Conservation (phyloP, 1,284 basidiomycete genomes). For the Athelia psychrophila region DNA sequence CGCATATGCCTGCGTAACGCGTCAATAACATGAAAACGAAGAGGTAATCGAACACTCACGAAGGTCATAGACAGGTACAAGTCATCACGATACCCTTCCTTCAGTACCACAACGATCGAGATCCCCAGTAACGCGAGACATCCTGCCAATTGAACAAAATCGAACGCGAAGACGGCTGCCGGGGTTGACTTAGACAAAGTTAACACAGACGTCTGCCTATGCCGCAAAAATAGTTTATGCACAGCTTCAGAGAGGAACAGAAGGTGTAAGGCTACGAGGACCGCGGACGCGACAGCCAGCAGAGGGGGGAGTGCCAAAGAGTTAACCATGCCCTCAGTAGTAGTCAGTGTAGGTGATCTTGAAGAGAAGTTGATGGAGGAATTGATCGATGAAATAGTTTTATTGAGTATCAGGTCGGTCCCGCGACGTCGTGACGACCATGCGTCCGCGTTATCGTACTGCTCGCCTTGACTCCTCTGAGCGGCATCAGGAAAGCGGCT, state of each 20-base stretch:
- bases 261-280: constrained; percentile 10
- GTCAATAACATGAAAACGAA: too few species aligned
- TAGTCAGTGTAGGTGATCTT: too few species aligned
- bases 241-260: constrained; percentile 10
- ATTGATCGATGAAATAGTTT: too few species aligned
- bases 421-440: too few species aligned
- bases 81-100: constrained; percentile 13
- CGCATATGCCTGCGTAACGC: constrained; percentile 15
- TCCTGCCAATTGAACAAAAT: constrained; percentile 20
- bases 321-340: too few species aligned
- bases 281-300: constrained; percentile 5
- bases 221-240: constrained; percentile 5
- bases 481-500: too few species aligned
- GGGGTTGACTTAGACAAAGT: not conserved
- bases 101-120: constrained; percentile 14
- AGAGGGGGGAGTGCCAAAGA: too few species aligned
- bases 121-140: constrained; percentile 22
- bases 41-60: constrained; percentile 10
- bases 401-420: too few species aligned
- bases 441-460: too few species aligned
- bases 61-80: constrained; percentile 19
- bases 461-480: too few species aligned
- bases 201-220: not conserved
- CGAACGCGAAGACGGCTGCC: constrained; percentile 23
- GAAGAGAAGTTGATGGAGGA: too few species aligned